Evolutionary conservation across 306 rosid species (phyloP), one percentile per base, ranked within the genome.

Genomic region (Myrica gale): DNA sequence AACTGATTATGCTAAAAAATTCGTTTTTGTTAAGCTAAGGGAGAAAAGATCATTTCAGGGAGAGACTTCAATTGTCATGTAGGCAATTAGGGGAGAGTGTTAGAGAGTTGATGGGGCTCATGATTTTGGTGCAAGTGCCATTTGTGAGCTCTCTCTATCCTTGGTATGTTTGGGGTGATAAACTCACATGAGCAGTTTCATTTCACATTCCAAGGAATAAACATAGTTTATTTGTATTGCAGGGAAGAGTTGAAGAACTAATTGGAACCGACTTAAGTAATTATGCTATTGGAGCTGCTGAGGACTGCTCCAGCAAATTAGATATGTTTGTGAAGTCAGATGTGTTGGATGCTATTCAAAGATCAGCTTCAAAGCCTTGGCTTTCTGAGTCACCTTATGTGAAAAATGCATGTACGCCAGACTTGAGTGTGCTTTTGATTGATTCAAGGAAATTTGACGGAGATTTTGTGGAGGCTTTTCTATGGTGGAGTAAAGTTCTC

Each of bases 381-480:
- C 37, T 57, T 57, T 57, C 63, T 57, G 39, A 20, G 39, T 7
- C 37, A 21, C 63, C 15, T 20, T 57, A 57, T 7, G 23, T 1
- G 15, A 57, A 21, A 57, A 21, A 57, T 57, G 39, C 63, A n/a
- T 57, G 63, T 9, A 57, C 6, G 63, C 63, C 63, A n/a, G 63
- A 20, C 23, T 57, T 57, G 15, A 57, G 63, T 57, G 37, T 57
- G 63, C 63, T 57, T 57, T 57, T 57, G 39, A 57, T 57, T 57
- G 63, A 57, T 57, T 57, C 63, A 20, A 57, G 37, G 13, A 57
- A 57, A 57, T 57, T 57, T 39, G 63, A 21, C 4, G 37, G 63
- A 57, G 63, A 57, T 57, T 57, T 57, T 57, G 63, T 57, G 39
- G 63, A 57, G 26, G 63, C 63, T 57, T 57, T 57, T 57, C 63